phyloP scores from a whole-genome alignment of 208 protist genomes.

The Crithidia fasciculata region DNA sequence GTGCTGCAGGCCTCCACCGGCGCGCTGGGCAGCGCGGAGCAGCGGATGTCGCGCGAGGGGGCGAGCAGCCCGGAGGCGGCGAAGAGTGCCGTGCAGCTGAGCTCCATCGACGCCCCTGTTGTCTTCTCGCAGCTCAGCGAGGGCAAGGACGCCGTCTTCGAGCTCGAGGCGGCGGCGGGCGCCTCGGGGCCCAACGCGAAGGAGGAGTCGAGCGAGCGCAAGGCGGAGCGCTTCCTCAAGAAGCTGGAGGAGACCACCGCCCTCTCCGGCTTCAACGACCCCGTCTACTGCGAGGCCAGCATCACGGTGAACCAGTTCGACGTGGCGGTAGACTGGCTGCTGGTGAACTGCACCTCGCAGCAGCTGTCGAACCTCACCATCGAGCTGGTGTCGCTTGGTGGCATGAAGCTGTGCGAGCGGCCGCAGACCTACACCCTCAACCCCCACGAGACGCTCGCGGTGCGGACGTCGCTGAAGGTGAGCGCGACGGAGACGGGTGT shows the following conservation, averaged over 20 bases:
- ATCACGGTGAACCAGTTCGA: slow-evolving; percentile 98
- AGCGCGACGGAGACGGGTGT: slow-evolving; percentile 97
- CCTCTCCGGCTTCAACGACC: slow-evolving; percentile 97
- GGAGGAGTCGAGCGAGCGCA: slow-evolving; percentile 38
- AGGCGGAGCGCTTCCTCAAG: slow-evolving; percentile 68
- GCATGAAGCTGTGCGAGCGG: slow-evolving; percentile 98
- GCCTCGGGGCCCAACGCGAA: slow-evolving; percentile 9
- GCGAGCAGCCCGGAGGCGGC: slow-evolving; percentile 17
- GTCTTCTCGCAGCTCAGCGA: slow-evolving; percentile 79
- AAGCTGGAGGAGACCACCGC: slow-evolving; percentile 90
- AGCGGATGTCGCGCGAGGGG: slow-evolving; percentile 23
- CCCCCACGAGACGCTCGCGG: slow-evolving; percentile 79
- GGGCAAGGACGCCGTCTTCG: slow-evolving; percentile 61
- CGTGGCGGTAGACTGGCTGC: slow-evolving; percentile 94
- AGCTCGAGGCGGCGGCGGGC: slow-evolving; percentile 60
- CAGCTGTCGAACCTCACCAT: slow-evolving; percentile 96
- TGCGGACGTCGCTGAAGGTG: slow-evolving; percentile 97
- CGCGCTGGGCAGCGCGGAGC: slow-evolving; percentile 44
- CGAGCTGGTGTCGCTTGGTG: slow-evolving; percentile 96
- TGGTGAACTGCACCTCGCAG: slow-evolving; percentile 95
- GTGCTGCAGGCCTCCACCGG: slow-evolving; percentile 81
- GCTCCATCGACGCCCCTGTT: slow-evolving; percentile 69
- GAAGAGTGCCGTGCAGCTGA: slow-evolving; percentile 22
- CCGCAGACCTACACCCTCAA: slow-evolving; percentile 94
- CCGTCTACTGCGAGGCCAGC: slow-evolving; percentile 97